Conservation (phyloP, 1,284 basidiomycete species). For the Tylopilus sp. region DNA sequence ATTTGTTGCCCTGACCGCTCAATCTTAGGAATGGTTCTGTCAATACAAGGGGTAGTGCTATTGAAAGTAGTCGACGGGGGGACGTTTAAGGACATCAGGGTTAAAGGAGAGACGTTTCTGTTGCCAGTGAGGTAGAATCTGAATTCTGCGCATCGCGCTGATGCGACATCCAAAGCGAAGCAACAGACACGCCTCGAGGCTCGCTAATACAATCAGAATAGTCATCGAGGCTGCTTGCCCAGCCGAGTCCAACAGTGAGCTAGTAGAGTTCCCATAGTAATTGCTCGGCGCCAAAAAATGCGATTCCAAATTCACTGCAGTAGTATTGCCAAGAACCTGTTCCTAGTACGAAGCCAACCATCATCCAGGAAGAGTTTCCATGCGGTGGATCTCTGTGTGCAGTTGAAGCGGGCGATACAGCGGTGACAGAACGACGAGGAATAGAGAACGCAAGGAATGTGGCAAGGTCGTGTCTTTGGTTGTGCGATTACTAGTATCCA, state of each 20-base stretch:
- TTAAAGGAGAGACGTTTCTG: slow-evolving; percentile 96
- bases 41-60: slow-evolving; percentile 94
- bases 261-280: not conserved
- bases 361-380: slow-evolving; percentile 93
- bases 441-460: slow-evolving; percentile 78
- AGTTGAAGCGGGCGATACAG: slow-evolving; percentile 93
- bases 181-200: slow-evolving; percentile 95
- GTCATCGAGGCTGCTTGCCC: slow-evolving; percentile 95
- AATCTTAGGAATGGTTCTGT: slow-evolving; percentile 91
- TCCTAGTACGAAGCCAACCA: slow-evolving; percentile 79
- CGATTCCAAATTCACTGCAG: slow-evolving; percentile 80
- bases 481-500: too few species aligned
- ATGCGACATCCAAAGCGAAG: not conserved
- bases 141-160: not conserved
- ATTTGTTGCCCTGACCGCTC: not conserved
- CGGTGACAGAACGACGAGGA: slow-evolving; percentile 75
- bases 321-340: slow-evolving; percentile 91
- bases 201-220: slow-evolving; percentile 92
- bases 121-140: slow-evolving; percentile 81
- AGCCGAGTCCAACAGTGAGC: slow-evolving; percentile 64
- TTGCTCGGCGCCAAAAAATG: not conserved
- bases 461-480: too few species aligned
- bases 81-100: slow-evolving; percentile 88
- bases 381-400: slow-evolving; percentile 92
- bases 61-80: slow-evolving; percentile 90